These are phyloP conservation scores for Chaetomiaceae sp. DNA, from an alignment of 2,329 filamentous ascomycete genomes.

Conservation along the genomic window DNA sequence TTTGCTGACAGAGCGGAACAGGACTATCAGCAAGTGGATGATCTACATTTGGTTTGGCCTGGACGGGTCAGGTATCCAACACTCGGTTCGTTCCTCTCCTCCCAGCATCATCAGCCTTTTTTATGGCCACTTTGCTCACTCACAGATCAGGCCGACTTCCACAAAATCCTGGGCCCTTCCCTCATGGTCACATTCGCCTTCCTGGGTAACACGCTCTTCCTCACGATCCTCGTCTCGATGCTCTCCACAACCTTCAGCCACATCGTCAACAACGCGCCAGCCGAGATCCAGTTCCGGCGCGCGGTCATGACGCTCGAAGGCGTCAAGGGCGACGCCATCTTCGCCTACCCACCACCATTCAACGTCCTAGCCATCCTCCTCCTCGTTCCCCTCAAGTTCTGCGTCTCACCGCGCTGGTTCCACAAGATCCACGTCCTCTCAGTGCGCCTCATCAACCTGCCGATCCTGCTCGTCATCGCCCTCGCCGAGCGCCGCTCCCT, in stretches of 20 bases:
- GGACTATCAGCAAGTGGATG: conserved; percentile 83
- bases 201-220: conserved; percentile 78
- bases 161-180: conserved; percentile 71
- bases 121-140: conserved; percentile 12
- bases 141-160: conserved; percentile 56
- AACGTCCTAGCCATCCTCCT: conserved; percentile 73
- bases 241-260: conserved; percentile 78
- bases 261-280: conserved; percentile 69
- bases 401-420: conserved; percentile 79
- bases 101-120: no score
- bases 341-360: conserved; percentile 77
- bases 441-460: conserved; percentile 70
- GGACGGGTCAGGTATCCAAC: conserved; percentile 62
- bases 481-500: conserved; percentile 65
- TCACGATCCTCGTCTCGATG: conserved; percentile 87
- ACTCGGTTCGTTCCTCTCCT: conserved; percentile 35
- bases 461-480: conserved; percentile 66
- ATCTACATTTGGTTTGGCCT: conserved; percentile 90
- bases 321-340: conserved; percentile 78
- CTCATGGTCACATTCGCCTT: conserved; percentile 83
- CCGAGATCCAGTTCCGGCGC: conserved; percentile 79
- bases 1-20: conserved; percentile 26
- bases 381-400: conserved; percentile 70
- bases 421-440: conserved; percentile 82
- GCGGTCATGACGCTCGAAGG: conserved; percentile 80